These are phyloP conservation scores for Aristolochia fimbriata DNA, from an alignment of 164 flowering plant species.

Conservation along the genomic window DNA sequence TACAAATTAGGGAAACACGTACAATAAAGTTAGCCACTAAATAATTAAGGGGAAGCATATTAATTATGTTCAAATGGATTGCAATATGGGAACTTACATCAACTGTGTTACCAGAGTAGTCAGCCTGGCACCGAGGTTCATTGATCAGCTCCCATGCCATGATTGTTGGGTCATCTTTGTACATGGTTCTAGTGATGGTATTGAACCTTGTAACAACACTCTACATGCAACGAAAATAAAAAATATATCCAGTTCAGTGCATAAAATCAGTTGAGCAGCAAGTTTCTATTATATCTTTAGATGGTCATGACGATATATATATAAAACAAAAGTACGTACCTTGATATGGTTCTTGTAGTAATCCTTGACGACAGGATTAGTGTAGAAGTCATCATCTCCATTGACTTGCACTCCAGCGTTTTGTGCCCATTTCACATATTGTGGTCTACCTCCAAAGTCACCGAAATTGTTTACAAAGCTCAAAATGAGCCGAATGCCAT, in stretches of 20 bases:
- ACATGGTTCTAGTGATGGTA: constrained; percentile 14
- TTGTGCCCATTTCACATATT: constrained; percentile 26
- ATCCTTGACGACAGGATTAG: constrained; percentile 13
- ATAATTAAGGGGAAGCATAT: neutral
- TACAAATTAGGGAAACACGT: neutral
- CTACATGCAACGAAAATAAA: constrained; percentile 10
- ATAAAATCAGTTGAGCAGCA: too few species aligned
- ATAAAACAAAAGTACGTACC: constrained; percentile 14
- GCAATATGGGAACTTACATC: neutral
- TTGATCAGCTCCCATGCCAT: constrained; percentile 38
- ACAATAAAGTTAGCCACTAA: neutral
- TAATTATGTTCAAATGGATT: neutral
- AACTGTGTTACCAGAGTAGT: constrained; percentile 17
- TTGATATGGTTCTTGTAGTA: constrained; percentile 22
- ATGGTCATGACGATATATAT: neutral
- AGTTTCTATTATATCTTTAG: neutral
- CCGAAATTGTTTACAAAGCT: constrained; percentile 24
- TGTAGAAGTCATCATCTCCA: constrained; percentile 14
- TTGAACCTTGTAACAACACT: constrained; percentile 24
- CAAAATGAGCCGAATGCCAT: constrained; percentile 20
- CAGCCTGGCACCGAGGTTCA: constrained; percentile 27
- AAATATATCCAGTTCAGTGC: neutral
- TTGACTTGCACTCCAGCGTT: constrained; percentile 13
- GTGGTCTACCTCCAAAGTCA: constrained; percentile 24
- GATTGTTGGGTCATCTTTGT: constrained; percentile 24